Evolutionary conservation across 2,329 filamentous ascomycete genomes (phyloP), one percentile per base, ranked within the genome.

Genomic region (Aspergillus candidus): DNA sequence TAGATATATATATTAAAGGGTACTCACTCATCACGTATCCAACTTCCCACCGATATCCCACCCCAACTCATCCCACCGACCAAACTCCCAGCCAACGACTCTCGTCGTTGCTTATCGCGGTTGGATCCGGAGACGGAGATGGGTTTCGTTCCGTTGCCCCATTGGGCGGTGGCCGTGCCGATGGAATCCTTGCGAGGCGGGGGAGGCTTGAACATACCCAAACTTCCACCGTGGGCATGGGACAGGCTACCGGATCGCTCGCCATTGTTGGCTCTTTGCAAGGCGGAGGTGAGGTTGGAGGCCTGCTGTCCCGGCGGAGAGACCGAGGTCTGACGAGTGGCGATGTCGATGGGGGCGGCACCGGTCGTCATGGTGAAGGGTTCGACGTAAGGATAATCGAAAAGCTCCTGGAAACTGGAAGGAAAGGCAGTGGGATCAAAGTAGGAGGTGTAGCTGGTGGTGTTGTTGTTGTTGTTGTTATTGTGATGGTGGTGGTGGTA

Each of bases 21-120:
- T 36, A 84, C 91, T 82, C 82, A 98, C 93, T 98, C 93, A 72
- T 98, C 91, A 67, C 88, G 80, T 68, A 98, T 93, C 76, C 94
- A 97, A 62, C 91, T 97, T 51, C 91, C 91, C 53, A 97, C 88
- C 7, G 91, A 97, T 48, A 95, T 82, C 53, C 90, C 91, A 62
- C 91, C 91, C 90, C 91, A 98, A 69, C 90, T 96, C 83, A 95
- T 89, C 58, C 91, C 90, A 52, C 83, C 85, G 40, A 78, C 72
- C 48, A 83, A 68, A 61, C 79, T 82, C 54, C 79, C 77, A 32
- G 77, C 77, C 50, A 77, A 70, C 63, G 77, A 80, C 63, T 83
- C 77, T 53, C 79, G 68, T 50, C 79, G 70, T 40, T 69, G 70
- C 45, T 73, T 72, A 49, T 78, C 76, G 52, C 64, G 64, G 50